These are phyloP conservation scores for Pseudonitzschia multiseries DNA, from an alignment of 108 stramenopile species.

Conservation along the genomic window DNA sequence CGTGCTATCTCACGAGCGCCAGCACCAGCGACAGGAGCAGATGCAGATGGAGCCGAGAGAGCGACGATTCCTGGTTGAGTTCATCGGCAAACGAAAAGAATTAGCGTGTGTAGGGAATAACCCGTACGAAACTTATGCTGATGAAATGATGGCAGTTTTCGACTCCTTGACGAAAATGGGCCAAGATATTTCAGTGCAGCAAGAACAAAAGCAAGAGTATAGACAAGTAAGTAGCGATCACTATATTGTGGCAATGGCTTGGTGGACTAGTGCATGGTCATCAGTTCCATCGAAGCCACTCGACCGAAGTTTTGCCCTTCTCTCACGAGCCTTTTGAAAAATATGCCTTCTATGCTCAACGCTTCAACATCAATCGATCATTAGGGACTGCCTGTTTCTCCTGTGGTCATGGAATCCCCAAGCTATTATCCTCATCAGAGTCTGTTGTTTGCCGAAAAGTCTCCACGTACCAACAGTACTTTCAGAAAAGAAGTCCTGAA, in stretches of 20 bases:
- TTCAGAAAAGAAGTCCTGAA: not conserved
- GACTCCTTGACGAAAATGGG: not conserved
- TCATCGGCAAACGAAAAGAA: constrained; percentile 69
- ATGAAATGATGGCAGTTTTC: not conserved
- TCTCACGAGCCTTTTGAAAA: not conserved
- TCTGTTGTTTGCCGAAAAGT: not conserved
- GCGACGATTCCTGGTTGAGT: constrained; percentile 59
- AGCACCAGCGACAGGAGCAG: not conserved
- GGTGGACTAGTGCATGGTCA: too few relatives aligned
- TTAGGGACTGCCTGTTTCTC: not conserved
- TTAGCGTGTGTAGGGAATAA: constrained; percentile 56
- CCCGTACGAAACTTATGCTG: constrained; percentile 23
- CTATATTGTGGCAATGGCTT: too few relatives aligned
- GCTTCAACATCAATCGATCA: not conserved
- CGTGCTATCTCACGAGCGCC: constrained; percentile 40
- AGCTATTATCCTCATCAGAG: not conserved
- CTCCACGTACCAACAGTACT: not conserved
- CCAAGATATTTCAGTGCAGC: too few relatives aligned
- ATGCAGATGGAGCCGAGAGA: constrained; percentile 14
- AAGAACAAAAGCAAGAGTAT: too few relatives aligned
- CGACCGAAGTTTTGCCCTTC: not conserved
- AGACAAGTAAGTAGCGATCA: too few relatives aligned
- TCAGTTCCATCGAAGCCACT: too few relatives aligned
- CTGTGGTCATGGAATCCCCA: not conserved
- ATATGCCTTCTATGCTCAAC: not conserved